These are phyloP conservation scores for Rhododendron ferrugineum DNA, from an alignment of 148 eudicot genomes.

Conservation along the genomic window DNA sequence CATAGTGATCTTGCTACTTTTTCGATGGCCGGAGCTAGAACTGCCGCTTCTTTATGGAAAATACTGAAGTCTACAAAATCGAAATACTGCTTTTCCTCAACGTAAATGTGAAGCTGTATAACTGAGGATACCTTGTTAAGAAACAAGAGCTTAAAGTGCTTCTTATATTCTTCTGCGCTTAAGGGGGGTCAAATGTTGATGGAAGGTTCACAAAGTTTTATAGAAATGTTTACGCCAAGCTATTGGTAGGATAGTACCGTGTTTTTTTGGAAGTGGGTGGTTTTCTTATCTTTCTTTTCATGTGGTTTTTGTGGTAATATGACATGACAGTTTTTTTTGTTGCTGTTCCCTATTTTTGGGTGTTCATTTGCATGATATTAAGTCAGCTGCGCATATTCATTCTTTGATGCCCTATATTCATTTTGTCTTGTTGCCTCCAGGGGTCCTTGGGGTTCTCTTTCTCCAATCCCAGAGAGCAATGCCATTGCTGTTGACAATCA, in stretches of 20 bases:
- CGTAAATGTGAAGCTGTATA: neutral
- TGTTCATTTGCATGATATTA: neutral
- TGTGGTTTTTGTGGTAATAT: neutral
- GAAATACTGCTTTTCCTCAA: neutral
- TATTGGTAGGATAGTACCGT: neutral
- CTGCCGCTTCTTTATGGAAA: neutral
- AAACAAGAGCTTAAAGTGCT: neutral
- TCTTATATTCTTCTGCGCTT: neutral
- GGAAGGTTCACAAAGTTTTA: neutral
- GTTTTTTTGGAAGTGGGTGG: neutral
- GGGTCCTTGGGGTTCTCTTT: constrained; percentile 94
- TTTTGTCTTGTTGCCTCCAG: constrained; percentile 29
- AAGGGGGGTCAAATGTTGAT: neutral
- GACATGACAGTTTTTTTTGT: neutral
- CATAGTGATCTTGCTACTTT: neutral
- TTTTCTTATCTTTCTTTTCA: neutral
- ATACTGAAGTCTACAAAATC: neutral
- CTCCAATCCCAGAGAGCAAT: constrained; percentile 93
- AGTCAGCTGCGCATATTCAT: neutral
- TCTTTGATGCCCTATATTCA: neutral
- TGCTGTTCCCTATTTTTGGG: neutral
- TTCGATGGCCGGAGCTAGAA: neutral
- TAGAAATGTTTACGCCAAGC: neutral
- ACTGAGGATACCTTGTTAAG: neutral
- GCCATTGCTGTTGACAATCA: constrained; percentile 76